Evolutionary conservation across 306 rosid species (phyloP), one percentile per base, ranked within the genome.

Genomic region (Corylus americana): DNA sequence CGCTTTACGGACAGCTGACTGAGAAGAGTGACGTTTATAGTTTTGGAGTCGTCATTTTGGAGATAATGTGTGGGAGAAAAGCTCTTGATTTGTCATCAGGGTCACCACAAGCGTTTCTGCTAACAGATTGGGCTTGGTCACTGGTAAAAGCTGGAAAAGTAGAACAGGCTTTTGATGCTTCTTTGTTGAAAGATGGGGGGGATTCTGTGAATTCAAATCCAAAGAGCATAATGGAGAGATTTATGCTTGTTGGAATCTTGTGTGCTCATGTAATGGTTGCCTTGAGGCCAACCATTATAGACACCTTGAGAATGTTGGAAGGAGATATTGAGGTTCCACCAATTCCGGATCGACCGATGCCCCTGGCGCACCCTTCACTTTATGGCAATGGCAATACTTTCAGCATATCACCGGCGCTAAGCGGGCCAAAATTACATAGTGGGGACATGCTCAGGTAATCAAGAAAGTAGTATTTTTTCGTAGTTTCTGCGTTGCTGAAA

Each of bases 21-120:
- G 99, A 96, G 91, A 96, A 96, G 80, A 96, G 99, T 55, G 99
- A 96, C 80, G 98, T 96, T 67, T 96, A 96, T 76, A 96, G 98
- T 77, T 96, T 96, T n/a, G 99, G 99, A 7, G 98, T 96, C 29
- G 99, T 96, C 73, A 83, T 95, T 83, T 83, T 95, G 86, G 99
- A 95, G 93, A 88, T 95, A 39, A 91, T 96, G 98, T 93, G 98
- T 58, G 99, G 98, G 81, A 88, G 99, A 74, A 93, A 90, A 82
- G 99, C 97, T 48, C 93, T 96, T 61, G 94, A 96, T 48, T 78
- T 96, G 86, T 87, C 93, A 12, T 81, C 90, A 5, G 97, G 86
- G 13, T 89, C 97, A 0, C 91, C 93, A 0, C 83, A 77, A 0
- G 93, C 94, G 0, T 93, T 93, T 87, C 64, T 96, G 93, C 88